Evolutionary conservation across 73 alveolate genomes (phyloP), one percentile per base, ranked within the genome.

Genomic region (Paramecium sonneborni): DNA sequence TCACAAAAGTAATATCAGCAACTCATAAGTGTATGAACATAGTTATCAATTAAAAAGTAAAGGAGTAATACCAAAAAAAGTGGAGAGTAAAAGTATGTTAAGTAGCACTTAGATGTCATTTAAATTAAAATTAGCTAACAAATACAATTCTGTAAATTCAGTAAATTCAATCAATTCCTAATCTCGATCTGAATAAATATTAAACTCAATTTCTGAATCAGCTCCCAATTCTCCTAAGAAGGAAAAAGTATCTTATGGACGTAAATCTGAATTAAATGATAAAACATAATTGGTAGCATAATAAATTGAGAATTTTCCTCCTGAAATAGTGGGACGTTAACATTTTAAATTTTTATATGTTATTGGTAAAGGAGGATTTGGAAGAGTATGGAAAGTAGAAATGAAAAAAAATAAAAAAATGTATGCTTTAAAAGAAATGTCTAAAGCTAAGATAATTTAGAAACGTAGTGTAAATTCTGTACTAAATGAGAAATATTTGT

Each of bases 381-480:
- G 97, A 37, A 94, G 93, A 94, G 98, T 95, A 28, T 95, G 98
- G 98, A 94, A 89, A 93, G 97, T 94, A 5, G 90, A 79, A 79
- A 38, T 39, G 76, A 79, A 79, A 15, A 95, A 94, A 88, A 90
- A 76, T 52, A 95, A 95, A 69, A 86, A 94, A 67, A 72, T 58
- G 14, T 88, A 23, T 30, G 94, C 94, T 11, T 14, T 88, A 34
- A 88, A 88, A 48, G 94, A 88, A 48, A 88, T 88, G 94, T 43
- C 91, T 5, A 88, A 88, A 37, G 85, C 94, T 18, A 88, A 88
- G 91, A 92, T 97, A 18, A 95, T 95, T 15, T 94, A 94, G 23
- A 95, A 93, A 90, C 95, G 97, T 58, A 90, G 98, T 34, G 98
- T 97, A 48, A 96, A 95, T 43, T 95, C 99, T 12, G 98, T 98